Base-by-base conservation (phyloP, 345 rosid species). In the Brassica nigra region DNA sequence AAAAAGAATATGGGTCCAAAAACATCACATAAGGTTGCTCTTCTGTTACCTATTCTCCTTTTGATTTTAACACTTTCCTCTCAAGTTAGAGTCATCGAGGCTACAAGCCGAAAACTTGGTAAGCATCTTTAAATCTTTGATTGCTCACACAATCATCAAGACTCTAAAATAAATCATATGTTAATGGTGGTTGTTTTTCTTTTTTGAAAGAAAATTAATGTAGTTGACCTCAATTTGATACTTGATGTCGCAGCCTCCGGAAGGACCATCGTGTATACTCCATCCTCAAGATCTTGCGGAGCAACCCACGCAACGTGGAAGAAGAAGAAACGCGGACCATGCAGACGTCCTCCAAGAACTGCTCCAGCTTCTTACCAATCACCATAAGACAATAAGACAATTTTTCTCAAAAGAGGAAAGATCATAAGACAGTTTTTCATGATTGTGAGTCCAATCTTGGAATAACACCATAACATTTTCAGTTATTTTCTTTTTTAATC, bases 311-410 rank as follows among this genome's bases (percentile, higher is more conserved):
- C 63, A 59, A 59, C 63, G 11, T 59, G 63, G 63, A 59, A 59
- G 63, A 59, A 23, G 62, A 57, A 57, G 62, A 57, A 57, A 59
- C 63, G 63, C 7, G 63, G 63, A 59, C 63, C 63, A 10, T 59
- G 63, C 31, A 59, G 33, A 59, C 64, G 33, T 59, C 33, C 64
- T 59, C 64, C 64, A 59, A 59, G 64, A 59, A 59, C 64, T 59
- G 64, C 64, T 27, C 64, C 64, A 59, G 64, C 64, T 27, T 59
- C 64, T 59, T 59, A 23, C 64, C 64, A 59, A 59, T 59, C 64
- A 23, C 64, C 64, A 59, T 59, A 59, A 58, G 62, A 58, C 62
- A 4, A 4, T 58, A 47, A 49, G 57, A 49, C 57, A n/a, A 6
- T 49, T 49, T 49, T n/a, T 49, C 18, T 49, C 57, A 49, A 49